Evolutionary conservation across 495 filamentous ascomycete species (phyloP), one percentile per base, ranked within the genome.

Genomic region (Penicillium lagena): DNA sequence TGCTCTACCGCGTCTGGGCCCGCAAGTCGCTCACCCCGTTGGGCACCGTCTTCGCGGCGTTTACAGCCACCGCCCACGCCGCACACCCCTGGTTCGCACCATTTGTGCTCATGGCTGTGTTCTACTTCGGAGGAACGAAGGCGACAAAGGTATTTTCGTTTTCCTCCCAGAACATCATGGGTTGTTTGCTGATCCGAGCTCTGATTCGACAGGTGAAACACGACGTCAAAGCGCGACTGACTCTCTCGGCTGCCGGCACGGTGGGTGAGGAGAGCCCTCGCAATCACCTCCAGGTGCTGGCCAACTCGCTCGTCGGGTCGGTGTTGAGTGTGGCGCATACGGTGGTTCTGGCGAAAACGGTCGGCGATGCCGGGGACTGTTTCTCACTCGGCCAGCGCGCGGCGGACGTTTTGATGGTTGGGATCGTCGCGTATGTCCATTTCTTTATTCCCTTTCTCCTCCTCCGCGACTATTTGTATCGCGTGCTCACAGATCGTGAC

Each of bases 41-140:
- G 29, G 89, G 88, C 35, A 75, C 90, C 47, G 55, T 82, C 9
- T 73, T 77, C 14, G 89, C 90, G 10, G 66, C 64, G 15, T 47
- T 83, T 29, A 94, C 94, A 7, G 90, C 88, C 8, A 60, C 74
- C 42, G 77, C 82, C 4, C 93, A 98, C 63, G 87, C 90, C 9
- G 52, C 88, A 14, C 93, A 97, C 64, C 90, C 93, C 8, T 95
- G 87, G 87, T 85, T 83, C 43, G 68, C 89, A n/a, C 90, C 87
- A 2, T 94, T 96, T 62, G 73, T 77, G 15, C 74, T 96, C 9
- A 76, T 98, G 2, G 74, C 72, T 34, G 79, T 90, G 12, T 98
- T 98, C 71, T 96, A 95, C 70, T 68, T 90, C 2, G 81, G 83
- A 1, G 94, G 87, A 0, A 95, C 85, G 0, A 72, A 78, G 40